Base-by-base conservation (phyloP, 2,329 filamentous ascomycete species). In the Leptographium lundbergii region DNA sequence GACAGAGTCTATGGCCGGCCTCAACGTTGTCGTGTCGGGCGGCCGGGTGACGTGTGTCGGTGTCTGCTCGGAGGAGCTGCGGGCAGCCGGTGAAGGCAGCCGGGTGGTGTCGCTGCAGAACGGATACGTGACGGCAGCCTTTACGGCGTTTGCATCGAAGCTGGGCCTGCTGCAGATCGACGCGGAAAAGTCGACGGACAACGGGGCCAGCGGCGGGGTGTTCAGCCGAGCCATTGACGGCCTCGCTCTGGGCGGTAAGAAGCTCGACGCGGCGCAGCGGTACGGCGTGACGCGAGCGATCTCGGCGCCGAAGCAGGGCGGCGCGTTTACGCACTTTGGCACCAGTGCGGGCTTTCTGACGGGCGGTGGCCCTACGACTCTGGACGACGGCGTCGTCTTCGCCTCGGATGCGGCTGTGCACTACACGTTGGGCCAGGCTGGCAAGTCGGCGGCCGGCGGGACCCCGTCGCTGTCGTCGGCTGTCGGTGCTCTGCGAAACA, bases 151-250 rank as follows among this genome's bases (percentile, higher is more conserved):
- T 34, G 83, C 79, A 1, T 80, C 81, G 4, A 72, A 73, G 1
- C 70, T 88, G 0, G 85, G 85, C 0, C 75, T 88, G 7, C 80
- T 80, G 62, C 84, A 81, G 57, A 87, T 88, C 57, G 77, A 81
- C 60, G 75, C 75, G 5, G 85, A 87, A 62, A 66, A 71, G 9
- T 71, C 72, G 53, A 80, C 77, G 0, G 79, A 81, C 62, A 81
- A 82, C 61, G 80, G 80, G 2, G 66, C 67, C 2, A 52, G 39
- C 59, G 68, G 70, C 0, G 67, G 73, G 0, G 66, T 72, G 6
- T 85, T 86, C 64, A 81, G 79, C 53, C 77, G 82, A 13, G 84
- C 78, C 9, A 70, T 81, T 5, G 81, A 84, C 63, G 81, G 80
- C 0, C 75, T 84, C 5, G 71, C 73, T 2, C 71, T 84, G 0